A percentile compares a stretch with the other conserved stretches of the same genome.
These are phyloP conservation scores for Excoecaria agallocha DNA, from an alignment of 345 rosid genomes.

Conservation along the genomic window DNA sequence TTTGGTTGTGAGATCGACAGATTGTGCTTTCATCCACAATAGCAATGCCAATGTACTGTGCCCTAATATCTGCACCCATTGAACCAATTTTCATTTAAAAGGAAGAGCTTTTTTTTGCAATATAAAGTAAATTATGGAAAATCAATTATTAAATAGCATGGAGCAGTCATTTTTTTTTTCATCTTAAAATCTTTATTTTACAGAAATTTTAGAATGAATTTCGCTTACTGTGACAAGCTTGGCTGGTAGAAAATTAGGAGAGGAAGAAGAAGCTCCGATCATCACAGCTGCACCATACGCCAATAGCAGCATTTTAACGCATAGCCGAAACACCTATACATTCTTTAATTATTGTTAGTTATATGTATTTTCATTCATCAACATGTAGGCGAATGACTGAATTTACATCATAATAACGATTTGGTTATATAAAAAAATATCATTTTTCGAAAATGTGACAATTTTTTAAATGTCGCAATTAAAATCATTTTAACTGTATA, in stretches of 20 bases:
- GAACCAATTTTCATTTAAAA: neutral
- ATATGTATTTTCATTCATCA: too few relatives aligned
- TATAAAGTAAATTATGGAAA: too few relatives aligned
- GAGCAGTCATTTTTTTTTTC: neutral
- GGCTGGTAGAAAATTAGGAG: neutral
- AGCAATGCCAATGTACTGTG: conserved; percentile 23
- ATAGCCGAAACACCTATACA: conserved; percentile 29
- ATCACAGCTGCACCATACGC: conserved; percentile 32
- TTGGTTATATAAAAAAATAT: too few relatives aligned
- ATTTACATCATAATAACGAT: too few relatives aligned
- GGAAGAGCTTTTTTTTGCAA: too few relatives aligned
- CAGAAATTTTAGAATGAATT: neutral
- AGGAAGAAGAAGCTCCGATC: conserved; percentile 26
- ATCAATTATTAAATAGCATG: neutral
- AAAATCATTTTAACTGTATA: too few relatives aligned
- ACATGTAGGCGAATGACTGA: too few relatives aligned
- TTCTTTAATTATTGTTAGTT: too few relatives aligned
- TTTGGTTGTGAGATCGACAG: conserved; percentile 25
- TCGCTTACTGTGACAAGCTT: conserved; percentile 26
- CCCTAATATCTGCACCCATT: conserved; percentile 22
- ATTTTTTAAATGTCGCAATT: too few relatives aligned
- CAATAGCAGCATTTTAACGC: conserved; percentile 30
- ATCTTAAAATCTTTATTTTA: too few relatives aligned
- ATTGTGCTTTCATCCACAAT: conserved; percentile 29
- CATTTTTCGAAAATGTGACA: too few relatives aligned